phyloP scores from a whole-genome alignment of 2,329 filamentous ascomycete species.

The Teratosphaeria zuluensis region DNA sequence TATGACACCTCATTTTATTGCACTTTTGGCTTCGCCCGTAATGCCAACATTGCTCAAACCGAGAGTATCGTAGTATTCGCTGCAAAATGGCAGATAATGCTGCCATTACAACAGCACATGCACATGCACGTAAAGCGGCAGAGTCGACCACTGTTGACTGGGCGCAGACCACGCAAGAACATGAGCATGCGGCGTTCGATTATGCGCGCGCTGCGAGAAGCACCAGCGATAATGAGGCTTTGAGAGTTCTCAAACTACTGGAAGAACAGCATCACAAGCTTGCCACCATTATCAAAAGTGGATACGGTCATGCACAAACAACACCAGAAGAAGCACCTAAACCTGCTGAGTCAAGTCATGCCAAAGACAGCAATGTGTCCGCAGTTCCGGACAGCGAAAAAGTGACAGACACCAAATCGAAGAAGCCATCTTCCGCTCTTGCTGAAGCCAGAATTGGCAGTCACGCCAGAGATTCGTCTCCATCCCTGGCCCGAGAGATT shows the following conservation, averaged over 20 bases:
- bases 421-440: background rate
- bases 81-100: background rate
- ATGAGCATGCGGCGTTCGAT: conserved; percentile 77
- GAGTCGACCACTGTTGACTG: conserved; percentile 58
- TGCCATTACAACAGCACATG: conserved; percentile 49
- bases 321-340: conserved; percentile 16
- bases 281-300: conserved; percentile 62
- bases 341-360: background rate
- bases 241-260: conserved; percentile 74
- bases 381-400: background rate
- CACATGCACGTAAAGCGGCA: conserved; percentile 77
- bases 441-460: conserved; percentile 11
- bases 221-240: conserved; percentile 58
- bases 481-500: conserved; percentile 29
- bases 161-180: conserved; percentile 74
- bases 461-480: conserved; percentile 23
- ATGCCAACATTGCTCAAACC: too few species aligned
- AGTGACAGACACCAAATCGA: background rate
- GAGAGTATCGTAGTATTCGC: too few species aligned
- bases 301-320: background rate
- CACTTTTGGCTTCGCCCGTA: too few species aligned
- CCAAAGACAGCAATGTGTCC: background rate
- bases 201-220: conserved; percentile 72
- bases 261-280: conserved; percentile 81
- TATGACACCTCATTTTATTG: background rate